A percentile compares a stretch with the other conserved stretches of the same genome.
phyloP scores from a whole-genome alignment of 371 early-diverging fungal genomes.

The Mucor lusitanicus region DNA sequence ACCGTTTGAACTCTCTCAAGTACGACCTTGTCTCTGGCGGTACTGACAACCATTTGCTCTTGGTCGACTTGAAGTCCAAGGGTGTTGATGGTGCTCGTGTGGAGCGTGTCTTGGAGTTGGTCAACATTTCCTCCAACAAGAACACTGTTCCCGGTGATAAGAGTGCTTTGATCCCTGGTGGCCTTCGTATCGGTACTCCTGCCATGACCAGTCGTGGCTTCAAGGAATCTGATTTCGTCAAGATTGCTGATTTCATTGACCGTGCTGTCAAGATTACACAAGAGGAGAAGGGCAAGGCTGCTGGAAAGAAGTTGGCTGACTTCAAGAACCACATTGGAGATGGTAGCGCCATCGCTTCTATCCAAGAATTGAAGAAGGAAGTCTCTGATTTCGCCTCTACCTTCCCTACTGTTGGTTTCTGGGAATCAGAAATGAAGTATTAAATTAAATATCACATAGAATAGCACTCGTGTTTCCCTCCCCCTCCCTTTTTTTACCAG shows the following conservation, averaged over 20 bases:
- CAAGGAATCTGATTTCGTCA: constrained; percentile 82
- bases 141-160: constrained; percentile 93
- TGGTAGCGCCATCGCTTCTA: constrained; percentile 45
- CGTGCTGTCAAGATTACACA: constrained; percentile 74
- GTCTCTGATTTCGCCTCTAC: constrained; percentile 86
- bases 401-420: constrained; percentile 90
- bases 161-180: constrained; percentile 90
- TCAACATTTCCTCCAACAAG: constrained; percentile 92
- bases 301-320: constrained; percentile 93
- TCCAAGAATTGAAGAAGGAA: constrained; percentile 79
- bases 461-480: background rate
- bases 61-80: constrained; percentile 89
- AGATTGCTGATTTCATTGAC: constrained; percentile 86
- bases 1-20: constrained; percentile 71
- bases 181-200: constrained; percentile 88
- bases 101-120: constrained; percentile 97
- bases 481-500: background rate
- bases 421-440: constrained; percentile 29
- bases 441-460: constrained; percentile 1
- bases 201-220: constrained; percentile 92
- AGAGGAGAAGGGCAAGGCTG: constrained; percentile 63
- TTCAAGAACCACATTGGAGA: constrained; percentile 68
- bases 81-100: constrained; percentile 87
- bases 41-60: constrained; percentile 94
- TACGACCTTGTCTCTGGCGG: constrained; percentile 93